phyloP scores from a whole-genome alignment of 2,329 filamentous ascomycete genomes.

The Cercospora beticola region DNA sequence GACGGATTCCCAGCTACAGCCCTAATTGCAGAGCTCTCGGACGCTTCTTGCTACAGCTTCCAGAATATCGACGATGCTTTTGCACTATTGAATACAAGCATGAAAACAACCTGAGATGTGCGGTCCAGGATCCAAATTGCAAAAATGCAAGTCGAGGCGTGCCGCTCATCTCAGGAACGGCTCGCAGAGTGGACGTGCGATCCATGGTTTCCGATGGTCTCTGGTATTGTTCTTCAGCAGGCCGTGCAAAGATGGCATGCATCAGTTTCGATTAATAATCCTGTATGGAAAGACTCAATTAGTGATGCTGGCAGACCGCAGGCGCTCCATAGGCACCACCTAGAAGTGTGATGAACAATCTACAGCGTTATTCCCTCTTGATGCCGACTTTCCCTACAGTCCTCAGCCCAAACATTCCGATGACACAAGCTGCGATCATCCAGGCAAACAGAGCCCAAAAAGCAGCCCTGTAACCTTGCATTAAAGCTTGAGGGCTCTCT shows the following conservation, averaged over 20 bases:
- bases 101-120: background rate
- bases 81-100: background rate
- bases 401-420: conserved; percentile 43
- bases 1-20: background rate
- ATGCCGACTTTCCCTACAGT: conserved; percentile 45
- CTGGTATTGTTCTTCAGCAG: background rate
- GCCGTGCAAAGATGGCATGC: background rate
- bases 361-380: conserved; percentile 35
- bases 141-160: background rate
- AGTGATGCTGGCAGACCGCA: background rate
- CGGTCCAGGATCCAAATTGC: background rate
- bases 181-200: background rate
- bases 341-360: background rate
- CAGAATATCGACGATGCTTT: background rate
- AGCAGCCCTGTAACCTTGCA: conserved; percentile 43
- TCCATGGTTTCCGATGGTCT: background rate
- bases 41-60: background rate
- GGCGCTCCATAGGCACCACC: background rate
- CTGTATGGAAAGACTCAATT: background rate
- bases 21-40: background rate
- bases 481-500: conserved; percentile 28
- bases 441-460: conserved; percentile 44
- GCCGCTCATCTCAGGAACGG: background rate
- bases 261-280: background rate
- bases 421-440: conserved; percentile 31